Base-by-base conservation (phyloP, 1,139 yeast species). In the Eremothecium gossypii region DNA sequence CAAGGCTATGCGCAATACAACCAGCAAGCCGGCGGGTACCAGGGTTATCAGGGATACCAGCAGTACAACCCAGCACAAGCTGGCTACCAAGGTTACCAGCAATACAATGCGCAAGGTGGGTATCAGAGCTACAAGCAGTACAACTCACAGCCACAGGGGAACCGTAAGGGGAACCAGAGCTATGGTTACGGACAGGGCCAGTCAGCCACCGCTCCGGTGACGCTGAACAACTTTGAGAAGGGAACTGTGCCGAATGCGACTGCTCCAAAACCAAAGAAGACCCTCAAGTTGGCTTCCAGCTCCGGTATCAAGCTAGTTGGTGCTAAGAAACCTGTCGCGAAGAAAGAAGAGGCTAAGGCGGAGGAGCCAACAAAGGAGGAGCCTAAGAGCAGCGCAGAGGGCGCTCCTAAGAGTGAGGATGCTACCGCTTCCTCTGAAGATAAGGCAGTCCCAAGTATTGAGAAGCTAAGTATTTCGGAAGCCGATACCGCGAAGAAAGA, bases 171-270 rank as follows among this genome's bases (percentile, higher is more conserved):
- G 17, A 46, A 40, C 30, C 53, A 50, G 38, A 46, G 46, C 4
- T 45, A 37, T 26, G 46, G 39, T 45, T 43, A 37, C 40, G 37
- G 30, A 41, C 40, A 33, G 27, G 43, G 38, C 28, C 53, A 46
- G 48, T 45, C 52, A 47, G 48, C 47, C 45, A 52, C 68, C n/a
- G 69, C 68, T 46, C 93, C 91, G 41, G 79, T 85, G 87, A 78
- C 94, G 32, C 72, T 87, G 55, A 95, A 87, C 45, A 95, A 87
- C 58, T 86, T 79, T 67, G 84, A 85, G 65, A 81, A 80, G 63
- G 67, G 70, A 47, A 69, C 61, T 30, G 51, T 60, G 44, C 58
- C 63, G 66, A 17, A 3, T 17, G 45, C 67, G 54, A 53, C 63
- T 36, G 56, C 63, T 31, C 51, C 63, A 26, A 79, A 80, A 58